These are phyloP conservation scores for Trichoderma virens DNA, from an alignment of 495 filamentous ascomycete genomes.

Conservation along the genomic window DNA sequence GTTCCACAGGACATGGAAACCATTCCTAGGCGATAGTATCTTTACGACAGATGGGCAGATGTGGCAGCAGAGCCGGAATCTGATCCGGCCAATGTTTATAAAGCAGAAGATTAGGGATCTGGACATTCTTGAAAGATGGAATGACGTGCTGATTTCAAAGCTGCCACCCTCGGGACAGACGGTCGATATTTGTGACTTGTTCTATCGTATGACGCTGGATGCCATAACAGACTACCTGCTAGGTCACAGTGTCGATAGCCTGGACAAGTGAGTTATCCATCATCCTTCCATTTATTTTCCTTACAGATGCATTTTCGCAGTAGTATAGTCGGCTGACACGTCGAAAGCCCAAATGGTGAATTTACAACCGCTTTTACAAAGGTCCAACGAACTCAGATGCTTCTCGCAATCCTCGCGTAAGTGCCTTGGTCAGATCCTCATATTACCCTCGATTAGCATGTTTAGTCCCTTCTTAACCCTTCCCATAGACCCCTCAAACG, in stretches of 20 bases:
- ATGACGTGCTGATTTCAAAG: conserved; percentile 31
- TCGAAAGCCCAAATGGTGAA: conserved; percentile 29
- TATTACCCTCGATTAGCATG: not conserved
- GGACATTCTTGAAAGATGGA: conserved; percentile 45
- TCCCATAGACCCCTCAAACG: conserved; percentile 30
- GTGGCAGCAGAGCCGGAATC: conserved; percentile 44
- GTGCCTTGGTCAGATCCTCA: not conserved
- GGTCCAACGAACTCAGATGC: conserved; percentile 43
- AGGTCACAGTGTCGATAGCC: conserved; percentile 43
- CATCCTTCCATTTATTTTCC: not conserved
- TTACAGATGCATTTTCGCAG: not conserved
- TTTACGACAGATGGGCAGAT: conserved; percentile 49
- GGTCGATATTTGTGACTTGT: conserved; percentile 45
- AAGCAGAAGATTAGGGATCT: conserved; percentile 40
- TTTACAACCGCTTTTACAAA: conserved; percentile 47
- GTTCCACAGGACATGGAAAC: conserved; percentile 44
- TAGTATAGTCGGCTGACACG: not conserved
- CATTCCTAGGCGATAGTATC: conserved; percentile 51
- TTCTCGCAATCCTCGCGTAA: conserved; percentile 33
- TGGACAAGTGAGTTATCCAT: conserved; percentile 31
- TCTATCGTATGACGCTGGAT: conserved; percentile 50
- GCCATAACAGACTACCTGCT: conserved; percentile 53
- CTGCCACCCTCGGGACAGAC: conserved; percentile 32
- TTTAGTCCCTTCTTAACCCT: not conserved
- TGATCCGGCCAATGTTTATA: conserved; percentile 53